Evolutionary conservation across 202 grass and related monocot species (phyloP).

Genomic region (Setaria viridis): DNA sequence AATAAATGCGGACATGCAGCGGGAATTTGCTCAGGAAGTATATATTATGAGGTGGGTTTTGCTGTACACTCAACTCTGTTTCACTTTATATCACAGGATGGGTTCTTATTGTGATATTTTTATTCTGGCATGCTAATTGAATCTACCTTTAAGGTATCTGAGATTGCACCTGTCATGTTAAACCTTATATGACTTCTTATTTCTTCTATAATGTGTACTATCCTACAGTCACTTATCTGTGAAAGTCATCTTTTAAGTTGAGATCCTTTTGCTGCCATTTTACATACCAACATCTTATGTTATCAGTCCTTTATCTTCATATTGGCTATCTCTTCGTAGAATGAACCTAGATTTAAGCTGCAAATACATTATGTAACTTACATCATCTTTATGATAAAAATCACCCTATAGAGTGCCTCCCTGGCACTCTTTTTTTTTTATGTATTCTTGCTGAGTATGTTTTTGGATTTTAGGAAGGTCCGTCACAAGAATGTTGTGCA

Average conservation of each 20-base stretch:
- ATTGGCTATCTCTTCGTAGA: conserved; percentile 21
- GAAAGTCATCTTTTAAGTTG: conserved; percentile 5
- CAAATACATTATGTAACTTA: conserved; percentile 9
- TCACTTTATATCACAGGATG: conserved; percentile 24
- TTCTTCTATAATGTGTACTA: conserved; percentile 30
- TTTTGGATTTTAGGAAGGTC: conserved; percentile 79
- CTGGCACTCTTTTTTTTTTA: not conserved
- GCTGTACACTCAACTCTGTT: conserved; percentile 4
- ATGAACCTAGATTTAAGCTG: not conserved
- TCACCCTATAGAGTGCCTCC: conserved; percentile 2
- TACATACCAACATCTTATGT: not conserved
- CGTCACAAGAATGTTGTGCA: conserved; percentile 98
- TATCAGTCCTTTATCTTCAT: conserved; percentile 10
- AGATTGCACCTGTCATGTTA: not conserved
- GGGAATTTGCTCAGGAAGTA: conserved; percentile 98
- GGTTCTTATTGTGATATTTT: conserved; percentile 15
- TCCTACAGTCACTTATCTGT: not conserved
- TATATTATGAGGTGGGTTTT: conserved; percentile 94
- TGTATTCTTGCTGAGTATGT: conserved; percentile 35
- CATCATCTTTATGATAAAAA: conserved; percentile 6
- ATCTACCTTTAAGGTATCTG: not conserved
- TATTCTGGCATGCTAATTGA: conserved; percentile 4
- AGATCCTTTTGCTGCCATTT: conserved; percentile 26
- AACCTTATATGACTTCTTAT: conserved; percentile 15
- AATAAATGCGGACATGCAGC: conserved; percentile 84